phyloP scores from a whole-genome alignment of 441 rosid species.

The Bocquillonia castaneifolia region DNA sequence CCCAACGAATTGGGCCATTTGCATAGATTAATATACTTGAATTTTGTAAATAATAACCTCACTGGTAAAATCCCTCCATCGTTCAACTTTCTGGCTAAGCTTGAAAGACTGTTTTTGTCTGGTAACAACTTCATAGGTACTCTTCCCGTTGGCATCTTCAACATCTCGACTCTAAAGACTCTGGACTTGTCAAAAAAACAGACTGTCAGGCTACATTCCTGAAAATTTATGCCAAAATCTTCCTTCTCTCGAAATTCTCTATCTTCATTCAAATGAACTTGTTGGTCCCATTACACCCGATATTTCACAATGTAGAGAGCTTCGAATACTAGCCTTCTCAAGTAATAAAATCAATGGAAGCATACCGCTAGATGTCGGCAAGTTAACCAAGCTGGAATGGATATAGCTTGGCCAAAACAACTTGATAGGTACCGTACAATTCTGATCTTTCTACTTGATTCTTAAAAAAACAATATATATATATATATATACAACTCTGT shows the following conservation, averaged over 20 bases:
- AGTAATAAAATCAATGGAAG: neutral
- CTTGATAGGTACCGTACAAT: neutral
- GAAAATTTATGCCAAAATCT: neutral
- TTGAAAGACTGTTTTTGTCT: neutral
- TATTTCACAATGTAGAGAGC: neutral
- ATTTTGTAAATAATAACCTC: neutral
- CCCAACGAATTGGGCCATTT: neutral
- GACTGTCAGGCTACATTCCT: neutral
- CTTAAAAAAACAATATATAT: too few species aligned
- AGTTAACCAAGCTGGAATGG: neutral
- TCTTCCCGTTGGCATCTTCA: constrained; percentile 2
- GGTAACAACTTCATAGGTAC: neutral
- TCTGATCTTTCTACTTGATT: neutral
- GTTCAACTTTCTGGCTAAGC: neutral
- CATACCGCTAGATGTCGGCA: neutral
- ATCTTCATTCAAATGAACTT: neutral
- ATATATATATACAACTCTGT: too few species aligned
- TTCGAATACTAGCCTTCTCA: neutral
- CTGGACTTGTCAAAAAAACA: neutral
- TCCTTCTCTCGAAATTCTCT: neutral
- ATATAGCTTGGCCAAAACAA: constrained; percentile 8
- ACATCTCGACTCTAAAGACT: neutral
- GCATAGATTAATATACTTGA: neutral
- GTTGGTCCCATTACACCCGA: constrained; percentile 1
- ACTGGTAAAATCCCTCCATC: constrained; percentile 1